Evolutionary conservation across 352 stramenopile species (phyloP).

Genomic region (Globisporangium uncinulatum): DNA sequence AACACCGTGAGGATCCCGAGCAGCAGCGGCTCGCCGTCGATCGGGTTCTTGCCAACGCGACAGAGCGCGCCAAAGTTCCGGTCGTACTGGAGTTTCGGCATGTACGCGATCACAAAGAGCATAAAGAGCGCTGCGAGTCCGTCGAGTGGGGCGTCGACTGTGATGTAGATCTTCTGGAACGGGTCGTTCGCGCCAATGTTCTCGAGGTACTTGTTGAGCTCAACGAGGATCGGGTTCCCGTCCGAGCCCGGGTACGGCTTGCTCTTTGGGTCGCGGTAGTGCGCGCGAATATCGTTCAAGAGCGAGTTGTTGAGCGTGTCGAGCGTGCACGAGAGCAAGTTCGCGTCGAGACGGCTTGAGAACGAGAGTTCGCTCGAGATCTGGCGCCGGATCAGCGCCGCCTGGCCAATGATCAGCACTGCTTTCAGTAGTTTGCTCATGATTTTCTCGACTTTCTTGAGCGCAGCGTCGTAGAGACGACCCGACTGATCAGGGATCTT

Average conservation of each 20-base stretch:
- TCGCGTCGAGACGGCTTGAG: constrained; percentile 86
- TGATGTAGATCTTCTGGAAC: constrained; percentile 94
- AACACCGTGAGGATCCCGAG: constrained; percentile 90
- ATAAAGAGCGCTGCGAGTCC: constrained; percentile 89
- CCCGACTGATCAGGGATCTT: constrained; percentile 84
- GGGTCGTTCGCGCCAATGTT: constrained; percentile 91
- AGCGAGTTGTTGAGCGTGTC: constrained; percentile 89
- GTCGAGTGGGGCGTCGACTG: constrained; percentile 86
- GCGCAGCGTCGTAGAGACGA: constrained; percentile 79
- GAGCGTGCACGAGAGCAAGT: constrained; percentile 85
- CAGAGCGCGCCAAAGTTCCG: constrained; percentile 87
- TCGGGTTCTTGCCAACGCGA: constrained; percentile 86
- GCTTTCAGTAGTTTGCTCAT: constrained; percentile 92
- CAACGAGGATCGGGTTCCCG: constrained; percentile 79
- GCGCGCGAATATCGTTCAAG: constrained; percentile 83
- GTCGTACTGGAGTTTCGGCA: constrained; percentile 93
- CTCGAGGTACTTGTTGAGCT: constrained; percentile 90
- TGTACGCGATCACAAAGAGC: constrained; percentile 91
- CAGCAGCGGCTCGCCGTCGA: constrained; percentile 90
- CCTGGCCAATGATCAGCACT: constrained; percentile 91
- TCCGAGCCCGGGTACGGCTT: constrained; percentile 76
- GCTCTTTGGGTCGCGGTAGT: constrained; percentile 80
- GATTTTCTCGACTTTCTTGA: constrained; percentile 93
- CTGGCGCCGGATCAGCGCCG: constrained; percentile 89
- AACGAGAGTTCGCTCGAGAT: constrained; percentile 92